A percentile compares a stretch with the other conserved stretches of the same genome.
Conservation (phyloP, 495 filamentous ascomycete species). For the Wilcoxina mikolae region DNA sequence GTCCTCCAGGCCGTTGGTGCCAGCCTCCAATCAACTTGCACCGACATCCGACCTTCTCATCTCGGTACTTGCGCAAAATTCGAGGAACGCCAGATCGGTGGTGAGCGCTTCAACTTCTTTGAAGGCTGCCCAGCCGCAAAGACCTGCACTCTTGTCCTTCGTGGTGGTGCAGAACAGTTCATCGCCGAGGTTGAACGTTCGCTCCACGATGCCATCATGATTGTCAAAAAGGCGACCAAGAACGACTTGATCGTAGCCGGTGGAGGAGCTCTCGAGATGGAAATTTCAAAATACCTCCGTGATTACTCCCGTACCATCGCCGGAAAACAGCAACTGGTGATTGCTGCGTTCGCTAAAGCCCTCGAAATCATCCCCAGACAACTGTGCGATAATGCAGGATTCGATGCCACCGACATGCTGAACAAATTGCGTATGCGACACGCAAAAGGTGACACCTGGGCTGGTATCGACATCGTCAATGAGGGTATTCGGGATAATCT, state of each 20-base stretch:
- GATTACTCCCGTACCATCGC: slow-evolving; percentile 84
- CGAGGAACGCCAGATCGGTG: slow-evolving; percentile 92
- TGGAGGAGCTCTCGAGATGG: slow-evolving; percentile 93
- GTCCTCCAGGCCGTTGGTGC: slow-evolving; percentile 90
- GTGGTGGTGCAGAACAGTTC: slow-evolving; percentile 95
- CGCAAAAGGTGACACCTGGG: slow-evolving; percentile 77
- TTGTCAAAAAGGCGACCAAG: slow-evolving; percentile 90
- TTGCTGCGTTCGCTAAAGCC: slow-evolving; percentile 95
- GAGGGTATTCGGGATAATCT: slow-evolving; percentile 90
- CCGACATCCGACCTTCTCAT: slow-evolving; percentile 78
- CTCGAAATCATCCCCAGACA: slow-evolving; percentile 93
- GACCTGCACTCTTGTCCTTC: slow-evolving; percentile 89
- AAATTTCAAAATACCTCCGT: slow-evolving; percentile 75
- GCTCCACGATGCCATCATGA: slow-evolving; percentile 98
- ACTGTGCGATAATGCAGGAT: slow-evolving; percentile 94
- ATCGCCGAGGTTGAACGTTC: slow-evolving; percentile 96
- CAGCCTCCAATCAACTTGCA: slow-evolving; percentile 87
- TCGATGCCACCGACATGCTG: slow-evolving; percentile 94
- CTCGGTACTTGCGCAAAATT: slow-evolving; percentile 82
- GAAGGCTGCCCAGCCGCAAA: slow-evolving; percentile 87
- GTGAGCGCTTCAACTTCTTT: slow-evolving; percentile 96
- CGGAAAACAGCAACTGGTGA: slow-evolving; percentile 90
- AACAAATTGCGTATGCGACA: slow-evolving; percentile 92
- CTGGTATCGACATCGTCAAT: slow-evolving; percentile 84
- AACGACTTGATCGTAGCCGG: slow-evolving; percentile 90